Evolutionary conservation across 352 stramenopile genomes (phyloP).

Genomic region (Pythium rhizo-oryzae): DNA sequence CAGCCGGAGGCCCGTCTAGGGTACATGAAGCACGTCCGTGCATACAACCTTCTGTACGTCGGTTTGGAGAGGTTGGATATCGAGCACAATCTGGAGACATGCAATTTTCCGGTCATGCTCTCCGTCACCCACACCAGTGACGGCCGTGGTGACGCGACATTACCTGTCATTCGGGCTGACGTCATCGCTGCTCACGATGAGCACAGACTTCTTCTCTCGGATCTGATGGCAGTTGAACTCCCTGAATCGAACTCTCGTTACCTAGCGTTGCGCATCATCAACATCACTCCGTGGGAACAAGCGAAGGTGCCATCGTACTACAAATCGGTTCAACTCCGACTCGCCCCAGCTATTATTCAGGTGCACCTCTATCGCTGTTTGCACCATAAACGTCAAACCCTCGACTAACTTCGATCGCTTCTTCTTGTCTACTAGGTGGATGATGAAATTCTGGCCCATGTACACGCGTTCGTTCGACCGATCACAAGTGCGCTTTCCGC

Average conservation of each 20-base stretch:
- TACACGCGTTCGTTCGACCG: conserved; percentile 22
- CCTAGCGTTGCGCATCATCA: conserved; percentile 56
- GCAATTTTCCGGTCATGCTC: conserved; percentile 77
- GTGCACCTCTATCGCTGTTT: conserved; percentile 31
- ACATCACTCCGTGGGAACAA: conserved; percentile 53
- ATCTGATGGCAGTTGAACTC: conserved; percentile 50
- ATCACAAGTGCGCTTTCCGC: conserved; percentile 24
- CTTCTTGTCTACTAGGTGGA: conserved; percentile 31
- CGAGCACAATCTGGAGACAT: conserved; percentile 70
- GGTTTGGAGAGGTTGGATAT: conserved; percentile 53
- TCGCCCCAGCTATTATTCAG: conserved; percentile 67
- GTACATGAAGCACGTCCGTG: conserved; percentile 68
- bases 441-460: conserved; percentile 29
- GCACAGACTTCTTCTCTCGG: conserved; percentile 34
- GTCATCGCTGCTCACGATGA: conserved; percentile 41
- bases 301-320: conserved; percentile 60
- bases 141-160: conserved; percentile 28
- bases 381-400: no score
- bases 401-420: background rate
- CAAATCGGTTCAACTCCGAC: conserved; percentile 61
- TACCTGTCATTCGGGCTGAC: conserved; percentile 35
- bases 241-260: conserved; percentile 30
- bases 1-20: conserved; percentile 50
- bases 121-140: conserved; percentile 27
- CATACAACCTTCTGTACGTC: conserved; percentile 65